Evolutionary conservation across 176 grass and related monocot species (phyloP).

Genomic region (Avena sativa): DNA sequence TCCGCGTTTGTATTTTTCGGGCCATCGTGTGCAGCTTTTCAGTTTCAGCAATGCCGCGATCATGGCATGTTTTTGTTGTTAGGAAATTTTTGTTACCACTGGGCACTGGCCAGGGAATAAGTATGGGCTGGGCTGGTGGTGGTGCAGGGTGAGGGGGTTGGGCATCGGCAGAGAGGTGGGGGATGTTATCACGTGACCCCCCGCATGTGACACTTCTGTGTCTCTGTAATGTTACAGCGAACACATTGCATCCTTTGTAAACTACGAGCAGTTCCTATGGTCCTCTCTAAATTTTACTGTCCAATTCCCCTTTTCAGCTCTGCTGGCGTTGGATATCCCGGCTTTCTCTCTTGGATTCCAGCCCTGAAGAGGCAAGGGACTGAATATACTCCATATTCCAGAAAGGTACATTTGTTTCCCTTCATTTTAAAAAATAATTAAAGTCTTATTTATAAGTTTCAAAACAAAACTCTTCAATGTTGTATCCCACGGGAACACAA

Average conservation of each 20-base stretch:
- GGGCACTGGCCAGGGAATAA: constrained; percentile 23
- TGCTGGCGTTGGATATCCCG: not conserved
- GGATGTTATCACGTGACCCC: not conserved
- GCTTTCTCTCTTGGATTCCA: not conserved
- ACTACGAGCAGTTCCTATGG: not conserved
- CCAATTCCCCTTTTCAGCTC: constrained; percentile 5
- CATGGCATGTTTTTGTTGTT: not conserved
- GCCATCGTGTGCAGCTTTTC: not conserved
- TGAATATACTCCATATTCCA: constrained; percentile 12
- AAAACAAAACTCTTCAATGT: too few species aligned
- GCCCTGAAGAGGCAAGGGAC: not conserved
- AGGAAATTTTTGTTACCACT: not conserved
- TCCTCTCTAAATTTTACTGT: not conserved
- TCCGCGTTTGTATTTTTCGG: not conserved
- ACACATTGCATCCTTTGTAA: not conserved
- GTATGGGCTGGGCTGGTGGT: constrained; percentile 17
- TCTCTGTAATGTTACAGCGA: constrained; percentile 3
- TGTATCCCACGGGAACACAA: too few species aligned
- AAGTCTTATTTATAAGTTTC: too few species aligned
- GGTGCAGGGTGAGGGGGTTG: not conserved
- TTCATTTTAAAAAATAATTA: too few species aligned
- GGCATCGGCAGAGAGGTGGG: not conserved
- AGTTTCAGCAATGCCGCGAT: not conserved
- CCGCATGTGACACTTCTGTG: constrained; percentile 39
- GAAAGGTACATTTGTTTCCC: not conserved